Conservation (phyloP, 306 rosid genomes). For the Cicer yamashitae region DNA sequence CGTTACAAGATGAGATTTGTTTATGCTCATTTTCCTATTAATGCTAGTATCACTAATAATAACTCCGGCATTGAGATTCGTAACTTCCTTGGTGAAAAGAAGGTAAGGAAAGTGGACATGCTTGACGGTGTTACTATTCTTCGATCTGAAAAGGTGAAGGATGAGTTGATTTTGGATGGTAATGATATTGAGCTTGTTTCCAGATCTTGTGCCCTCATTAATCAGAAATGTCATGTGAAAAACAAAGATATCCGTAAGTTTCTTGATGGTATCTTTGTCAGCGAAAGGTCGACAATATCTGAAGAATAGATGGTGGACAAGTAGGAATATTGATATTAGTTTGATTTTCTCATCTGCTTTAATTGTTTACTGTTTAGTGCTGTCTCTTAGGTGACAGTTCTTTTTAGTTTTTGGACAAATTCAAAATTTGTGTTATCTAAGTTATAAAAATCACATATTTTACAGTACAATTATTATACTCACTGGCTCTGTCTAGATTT, state of each 20-base stretch:
- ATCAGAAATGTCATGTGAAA: conserved; percentile 90
- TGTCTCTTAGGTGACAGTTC: background rate
- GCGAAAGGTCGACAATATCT: conserved; percentile 65
- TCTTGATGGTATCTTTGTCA: conserved; percentile 81
- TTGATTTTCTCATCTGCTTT: background rate
- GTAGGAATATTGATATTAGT: conserved; percentile 27
- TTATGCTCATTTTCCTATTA: conserved; percentile 82
- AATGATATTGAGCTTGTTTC: conserved; percentile 91
- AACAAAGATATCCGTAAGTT: conserved; percentile 87
- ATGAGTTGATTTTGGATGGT: conserved; percentile 80
- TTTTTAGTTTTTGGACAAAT: conserved; percentile 25
- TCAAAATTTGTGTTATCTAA: conserved; percentile 40
- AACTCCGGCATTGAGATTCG: conserved; percentile 75
- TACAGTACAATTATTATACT: background rate
- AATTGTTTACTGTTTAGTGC: conserved; percentile 13
- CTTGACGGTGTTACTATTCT: conserved; percentile 69
- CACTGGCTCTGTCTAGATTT: background rate
- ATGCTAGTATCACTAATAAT: conserved; percentile 64
- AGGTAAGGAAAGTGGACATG: conserved; percentile 91
- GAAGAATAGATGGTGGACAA: conserved; percentile 53
- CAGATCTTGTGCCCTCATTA: conserved; percentile 78
- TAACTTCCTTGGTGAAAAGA: conserved; percentile 77
- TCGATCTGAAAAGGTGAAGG: conserved; percentile 88
- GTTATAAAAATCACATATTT: background rate
- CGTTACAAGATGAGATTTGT: conserved; percentile 91